phyloP scores from a whole-genome alignment of 2,329 filamentous ascomycete species.

The Talaromyces funiculosus region DNA sequence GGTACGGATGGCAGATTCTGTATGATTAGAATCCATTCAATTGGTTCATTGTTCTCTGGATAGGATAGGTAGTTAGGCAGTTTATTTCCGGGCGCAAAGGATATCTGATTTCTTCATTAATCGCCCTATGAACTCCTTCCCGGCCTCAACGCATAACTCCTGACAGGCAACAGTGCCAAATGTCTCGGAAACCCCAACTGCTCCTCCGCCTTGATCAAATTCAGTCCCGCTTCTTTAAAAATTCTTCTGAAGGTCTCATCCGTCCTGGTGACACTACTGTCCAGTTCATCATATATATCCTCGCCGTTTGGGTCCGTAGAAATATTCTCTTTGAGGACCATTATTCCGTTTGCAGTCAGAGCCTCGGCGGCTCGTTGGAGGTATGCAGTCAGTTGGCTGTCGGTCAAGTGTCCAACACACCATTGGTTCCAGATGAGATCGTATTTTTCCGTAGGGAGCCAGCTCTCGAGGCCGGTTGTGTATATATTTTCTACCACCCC shows the following conservation, averaged over 20 bases:
- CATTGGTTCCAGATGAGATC: slow-evolving; percentile 87
- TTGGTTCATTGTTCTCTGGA: neutral
- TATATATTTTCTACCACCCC: slow-evolving; percentile 59
- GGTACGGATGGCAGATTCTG: neutral
- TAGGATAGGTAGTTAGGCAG: neutral
- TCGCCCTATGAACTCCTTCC: neutral
- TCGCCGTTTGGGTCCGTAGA: slow-evolving; percentile 46
- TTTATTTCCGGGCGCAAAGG: neutral
- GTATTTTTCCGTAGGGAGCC: slow-evolving; percentile 57
- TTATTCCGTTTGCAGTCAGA: slow-evolving; percentile 42
- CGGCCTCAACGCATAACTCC: slow-evolving; percentile 69
- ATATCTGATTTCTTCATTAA: neutral
- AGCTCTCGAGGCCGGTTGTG: slow-evolving; percentile 69
- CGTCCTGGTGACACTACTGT: slow-evolving; percentile 72
- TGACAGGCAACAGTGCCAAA: slow-evolving; percentile 63
- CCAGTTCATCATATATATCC: slow-evolving; percentile 69
- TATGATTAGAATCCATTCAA: neutral
- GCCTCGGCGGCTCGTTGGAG: slow-evolving; percentile 55
- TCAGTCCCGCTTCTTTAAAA: slow-evolving; percentile 64
- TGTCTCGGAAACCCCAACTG: slow-evolving; percentile 65
- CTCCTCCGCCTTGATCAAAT: slow-evolving; percentile 63
- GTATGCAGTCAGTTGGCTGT: slow-evolving; percentile 64
- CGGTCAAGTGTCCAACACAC: slow-evolving; percentile 78
- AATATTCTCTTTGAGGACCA: slow-evolving; percentile 79
- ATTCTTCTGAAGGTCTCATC: slow-evolving; percentile 66